These are phyloP conservation scores for Leccinum holopus DNA, from an alignment of 1,284 basidiomycete species.

Conservation along the genomic window DNA sequence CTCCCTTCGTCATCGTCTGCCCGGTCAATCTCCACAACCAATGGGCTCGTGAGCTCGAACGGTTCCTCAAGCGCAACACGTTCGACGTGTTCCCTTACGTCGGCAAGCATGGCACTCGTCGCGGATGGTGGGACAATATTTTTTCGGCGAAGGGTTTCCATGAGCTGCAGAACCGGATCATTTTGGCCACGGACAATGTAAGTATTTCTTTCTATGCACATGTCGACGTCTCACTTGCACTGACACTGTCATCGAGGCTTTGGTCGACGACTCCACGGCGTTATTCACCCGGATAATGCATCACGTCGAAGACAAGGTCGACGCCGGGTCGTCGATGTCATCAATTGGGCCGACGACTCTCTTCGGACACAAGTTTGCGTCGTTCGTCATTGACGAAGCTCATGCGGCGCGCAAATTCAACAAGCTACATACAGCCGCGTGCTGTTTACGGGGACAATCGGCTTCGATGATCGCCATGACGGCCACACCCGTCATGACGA, in stretches of 20 bases:
- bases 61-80: not conserved
- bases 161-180: not conserved
- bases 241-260: not conserved
- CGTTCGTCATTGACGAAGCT: slow-evolving; percentile 1
- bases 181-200: slow-evolving; percentile 1
- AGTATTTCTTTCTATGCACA: not conserved
- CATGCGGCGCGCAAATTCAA: slow-evolving; percentile 1
- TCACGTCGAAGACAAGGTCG: not conserved
- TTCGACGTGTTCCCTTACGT: slow-evolving; percentile 8
- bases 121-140: not conserved
- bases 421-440: not conserved
- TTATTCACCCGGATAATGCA: not conserved
- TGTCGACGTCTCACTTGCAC: not conserved
- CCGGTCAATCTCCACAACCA: slow-evolving; percentile 2
- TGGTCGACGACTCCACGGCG: not conserved
- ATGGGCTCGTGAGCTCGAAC: slow-evolving; percentile 4
- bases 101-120: not conserved
- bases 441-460: not conserved
- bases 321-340: not conserved
- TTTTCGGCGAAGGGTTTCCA: not conserved
- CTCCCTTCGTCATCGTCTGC: slow-evolving; percentile 4
- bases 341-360: not conserved
- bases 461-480: slow-evolving; percentile 1
- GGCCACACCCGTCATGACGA: slow-evolving; percentile 5
- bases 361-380: not conserved